phyloP scores from a whole-genome alignment of 306 rosid genomes.

The Vigna mungo region DNA sequence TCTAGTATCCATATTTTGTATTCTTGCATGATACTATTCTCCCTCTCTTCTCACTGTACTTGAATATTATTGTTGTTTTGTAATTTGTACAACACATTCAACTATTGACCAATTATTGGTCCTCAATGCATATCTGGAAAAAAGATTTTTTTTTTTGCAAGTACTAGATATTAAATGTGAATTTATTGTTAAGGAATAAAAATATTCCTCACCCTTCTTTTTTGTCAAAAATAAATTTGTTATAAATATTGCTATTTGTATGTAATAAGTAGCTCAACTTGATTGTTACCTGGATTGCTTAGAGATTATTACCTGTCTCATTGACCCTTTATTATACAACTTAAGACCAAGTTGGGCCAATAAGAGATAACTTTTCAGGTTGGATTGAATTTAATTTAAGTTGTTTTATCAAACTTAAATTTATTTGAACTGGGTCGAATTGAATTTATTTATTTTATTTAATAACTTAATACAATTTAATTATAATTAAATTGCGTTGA shows the following conservation, averaged over 20 bases:
- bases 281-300: no score
- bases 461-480: no score
- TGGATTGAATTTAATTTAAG: no score
- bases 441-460: no score
- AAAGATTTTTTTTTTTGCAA: conserved; percentile 24
- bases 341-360: no score
- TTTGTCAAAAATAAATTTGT: background rate
- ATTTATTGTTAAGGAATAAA: background rate
- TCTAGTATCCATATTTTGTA: conserved; percentile 14
- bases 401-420: no score
- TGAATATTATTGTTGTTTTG: background rate
- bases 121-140: conserved; percentile 17
- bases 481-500: no score
- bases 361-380: no score
- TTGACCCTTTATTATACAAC: no score
- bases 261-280: background rate
- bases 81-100: no score
- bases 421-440: no score
- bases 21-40: background rate
- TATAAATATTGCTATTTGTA: background rate
- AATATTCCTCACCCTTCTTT: background rate
- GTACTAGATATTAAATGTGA: conserved; percentile 1
- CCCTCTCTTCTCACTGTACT: background rate
- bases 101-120: background rate
- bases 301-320: no score